Evolutionary conservation across 495 filamentous ascomycete species (phyloP).

Genomic region (Neohortaea acidophila): DNA sequence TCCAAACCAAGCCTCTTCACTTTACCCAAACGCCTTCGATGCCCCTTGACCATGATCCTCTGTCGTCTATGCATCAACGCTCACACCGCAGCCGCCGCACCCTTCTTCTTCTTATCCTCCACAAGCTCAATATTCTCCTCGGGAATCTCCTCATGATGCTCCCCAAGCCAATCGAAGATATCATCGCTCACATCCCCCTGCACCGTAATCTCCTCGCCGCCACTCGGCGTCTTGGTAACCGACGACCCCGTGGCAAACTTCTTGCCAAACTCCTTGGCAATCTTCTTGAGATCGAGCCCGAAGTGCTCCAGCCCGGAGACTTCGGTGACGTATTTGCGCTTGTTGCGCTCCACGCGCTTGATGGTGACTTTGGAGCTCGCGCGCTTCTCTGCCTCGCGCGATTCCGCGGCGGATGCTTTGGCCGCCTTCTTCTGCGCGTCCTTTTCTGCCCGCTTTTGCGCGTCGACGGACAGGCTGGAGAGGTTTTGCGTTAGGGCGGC

Average conservation of each 20-base stretch:
- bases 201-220: conserved; percentile 91
- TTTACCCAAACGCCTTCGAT: too few relatives aligned
- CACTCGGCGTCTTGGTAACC: conserved; percentile 74
- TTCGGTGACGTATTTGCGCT: conserved; percentile 88
- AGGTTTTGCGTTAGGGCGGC: conserved; percentile 68
- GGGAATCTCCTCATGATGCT: conserved; percentile 70
- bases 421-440: conserved; percentile 90
- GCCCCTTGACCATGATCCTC: too few relatives aligned
- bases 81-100: conserved; percentile 3
- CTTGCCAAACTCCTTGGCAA: conserved; percentile 77
- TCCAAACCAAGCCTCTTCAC: too few relatives aligned
- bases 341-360: conserved; percentile 94
- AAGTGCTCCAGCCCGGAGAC: conserved; percentile 81
- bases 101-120: conserved; percentile 88
- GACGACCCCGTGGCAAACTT: conserved; percentile 89
- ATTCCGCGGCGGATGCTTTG: conserved; percentile 71
- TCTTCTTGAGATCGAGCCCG: conserved; percentile 83
- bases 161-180: conserved; percentile 75
- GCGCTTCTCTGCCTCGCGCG: conserved; percentile 59
- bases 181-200: conserved; percentile 95
- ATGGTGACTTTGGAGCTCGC: conserved; percentile 71
- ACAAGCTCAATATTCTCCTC: conserved; percentile 89
- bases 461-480: conserved; percentile 69
- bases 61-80: too few relatives aligned
- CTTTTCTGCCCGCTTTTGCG: conserved; percentile 81